Evolutionary conservation across 2,329 filamentous ascomycete genomes (phyloP).

Genomic region (Stagonosporopsis tanaceti): DNA sequence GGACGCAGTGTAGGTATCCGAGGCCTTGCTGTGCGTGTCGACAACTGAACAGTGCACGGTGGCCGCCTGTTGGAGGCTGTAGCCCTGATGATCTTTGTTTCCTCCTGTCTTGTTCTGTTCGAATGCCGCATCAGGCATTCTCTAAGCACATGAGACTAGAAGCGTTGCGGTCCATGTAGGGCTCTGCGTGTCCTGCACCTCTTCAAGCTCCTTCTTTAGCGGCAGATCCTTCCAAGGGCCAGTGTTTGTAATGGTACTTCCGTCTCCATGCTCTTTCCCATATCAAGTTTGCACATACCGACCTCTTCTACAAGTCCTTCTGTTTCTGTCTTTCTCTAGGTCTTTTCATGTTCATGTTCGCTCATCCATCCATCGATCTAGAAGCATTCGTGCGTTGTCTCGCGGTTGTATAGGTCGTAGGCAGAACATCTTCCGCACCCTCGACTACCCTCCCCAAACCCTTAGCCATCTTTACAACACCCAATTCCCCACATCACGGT

Average conservation of each 20-base stretch:
- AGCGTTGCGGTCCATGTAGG: not conserved
- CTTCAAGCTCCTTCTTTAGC: not conserved
- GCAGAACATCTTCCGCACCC: not conserved
- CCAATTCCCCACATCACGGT: not conserved
- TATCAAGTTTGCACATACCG: not conserved
- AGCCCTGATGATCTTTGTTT: not conserved
- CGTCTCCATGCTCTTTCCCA: not conserved
- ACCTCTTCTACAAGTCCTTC: not conserved
- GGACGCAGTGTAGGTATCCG: constrained; percentile 3
- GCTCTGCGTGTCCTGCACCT: not conserved
- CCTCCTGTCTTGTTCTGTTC: not conserved
- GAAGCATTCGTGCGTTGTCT: not conserved
- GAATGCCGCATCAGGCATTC: not conserved
- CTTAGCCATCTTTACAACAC: too few species aligned
- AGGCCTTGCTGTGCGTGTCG: not conserved
- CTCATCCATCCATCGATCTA: not conserved
- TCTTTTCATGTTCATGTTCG: too few species aligned
- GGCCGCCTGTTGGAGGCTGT: not conserved
- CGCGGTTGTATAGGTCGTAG: not conserved
- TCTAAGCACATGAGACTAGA: not conserved
- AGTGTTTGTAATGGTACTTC: not conserved
- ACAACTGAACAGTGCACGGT: not conserved
- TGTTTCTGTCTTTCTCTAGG: constrained; percentile 13
- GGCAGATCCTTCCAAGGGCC: too few species aligned
- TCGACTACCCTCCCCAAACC: not conserved